Evolutionary conservation across 495 filamentous ascomycete species (phyloP).

Genomic region (Aspergillus nanangensis): DNA sequence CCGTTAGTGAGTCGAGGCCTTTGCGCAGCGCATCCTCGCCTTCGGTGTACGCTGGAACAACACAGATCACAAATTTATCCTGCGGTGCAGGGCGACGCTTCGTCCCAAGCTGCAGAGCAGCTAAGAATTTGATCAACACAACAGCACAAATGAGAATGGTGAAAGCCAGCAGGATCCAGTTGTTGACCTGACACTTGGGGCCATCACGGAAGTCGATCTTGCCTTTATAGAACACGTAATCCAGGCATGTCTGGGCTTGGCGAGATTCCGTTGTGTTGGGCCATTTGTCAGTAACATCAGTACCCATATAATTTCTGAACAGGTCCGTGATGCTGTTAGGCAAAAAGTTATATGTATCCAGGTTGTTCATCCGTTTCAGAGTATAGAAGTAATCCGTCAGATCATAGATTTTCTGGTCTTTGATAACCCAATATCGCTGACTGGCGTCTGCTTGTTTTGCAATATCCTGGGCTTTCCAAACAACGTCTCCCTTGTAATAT

Average conservation of each 20-base stretch:
- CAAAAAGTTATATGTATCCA: slow-evolving; percentile 60
- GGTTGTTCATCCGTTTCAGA: slow-evolving; percentile 41
- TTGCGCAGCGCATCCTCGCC: slow-evolving; percentile 91
- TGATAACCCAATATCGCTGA: slow-evolving; percentile 73
- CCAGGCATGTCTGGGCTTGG: slow-evolving; percentile 70
- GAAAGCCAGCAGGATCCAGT: slow-evolving; percentile 85
- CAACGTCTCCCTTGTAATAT: slow-evolving; percentile 83
- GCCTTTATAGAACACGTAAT: slow-evolving; percentile 79
- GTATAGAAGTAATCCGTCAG: slow-evolving; percentile 89
- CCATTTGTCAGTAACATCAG: slow-evolving; percentile 68
- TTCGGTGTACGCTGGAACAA: slow-evolving; percentile 96
- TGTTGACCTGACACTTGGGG: slow-evolving; percentile 79
- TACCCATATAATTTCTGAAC: slow-evolving; percentile 69
- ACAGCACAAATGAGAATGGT: slow-evolving; percentile 75
- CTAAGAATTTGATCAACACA: slow-evolving; percentile 84
- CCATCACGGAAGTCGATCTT: slow-evolving; percentile 78
- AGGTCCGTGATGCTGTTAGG: slow-evolving; percentile 57
- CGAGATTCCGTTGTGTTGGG: slow-evolving; percentile 42
- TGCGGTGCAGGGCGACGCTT: slow-evolving; percentile 86
- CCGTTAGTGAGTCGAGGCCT: slow-evolving; percentile 89
- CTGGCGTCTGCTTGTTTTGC: slow-evolving; percentile 55
- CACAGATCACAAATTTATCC: slow-evolving; percentile 98
- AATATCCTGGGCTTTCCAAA: slow-evolving; percentile 55
- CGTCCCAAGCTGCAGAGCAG: slow-evolving; percentile 88
- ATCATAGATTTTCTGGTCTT: slow-evolving; percentile 75